A percentile compares a stretch with the other conserved stretches of the same genome.
Conservation (phyloP, 2,329 filamentous ascomycete species). For the Fusarium metavorans region DNA sequence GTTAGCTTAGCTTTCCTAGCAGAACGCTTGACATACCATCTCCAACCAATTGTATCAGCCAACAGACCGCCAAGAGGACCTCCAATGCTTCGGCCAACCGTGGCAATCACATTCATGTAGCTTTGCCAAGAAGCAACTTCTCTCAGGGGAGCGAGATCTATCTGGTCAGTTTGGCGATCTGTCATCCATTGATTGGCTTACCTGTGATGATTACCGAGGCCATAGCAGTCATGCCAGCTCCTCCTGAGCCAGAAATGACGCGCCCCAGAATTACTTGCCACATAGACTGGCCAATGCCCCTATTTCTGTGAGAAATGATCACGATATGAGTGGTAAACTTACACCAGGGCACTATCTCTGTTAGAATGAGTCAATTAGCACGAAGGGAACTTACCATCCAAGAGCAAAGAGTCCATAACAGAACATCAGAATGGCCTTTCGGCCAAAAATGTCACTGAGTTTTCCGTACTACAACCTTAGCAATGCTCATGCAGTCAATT, state of each 20-base stretch:
- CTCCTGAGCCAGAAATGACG: conserved; percentile 64
- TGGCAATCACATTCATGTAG: conserved; percentile 65
- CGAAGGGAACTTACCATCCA: conserved; percentile 52
- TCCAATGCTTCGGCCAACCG: conserved; percentile 63
- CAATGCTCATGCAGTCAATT: background rate
- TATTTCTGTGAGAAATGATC: conserved; percentile 1
- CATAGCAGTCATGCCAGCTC: conserved; percentile 63
- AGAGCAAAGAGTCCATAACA: conserved; percentile 46
- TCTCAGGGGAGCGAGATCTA: conserved; percentile 63
- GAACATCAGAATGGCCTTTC: conserved; percentile 41
- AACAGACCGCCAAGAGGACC: conserved; percentile 69
- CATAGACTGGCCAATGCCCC: conserved; percentile 59
- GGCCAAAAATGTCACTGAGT: conserved; percentile 46
- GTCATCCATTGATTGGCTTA: conserved; percentile 25
- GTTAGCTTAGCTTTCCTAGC: background rate
- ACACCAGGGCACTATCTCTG: conserved; percentile 29
- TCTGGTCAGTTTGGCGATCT: background rate
- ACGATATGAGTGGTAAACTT: background rate
- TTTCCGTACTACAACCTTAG: conserved; percentile 43
- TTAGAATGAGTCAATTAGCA: background rate
- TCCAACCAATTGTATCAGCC: conserved; percentile 73
- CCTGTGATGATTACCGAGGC: conserved; percentile 66
- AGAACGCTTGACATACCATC: conserved; percentile 53
- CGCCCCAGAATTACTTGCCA: conserved; percentile 63
- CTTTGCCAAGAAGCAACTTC: conserved; percentile 67